A percentile compares a stretch with the other conserved stretches of the same genome.
Conservation (phyloP, 495 filamentous ascomycete species). For the Paragyromitra xinjiangensis region DNA sequence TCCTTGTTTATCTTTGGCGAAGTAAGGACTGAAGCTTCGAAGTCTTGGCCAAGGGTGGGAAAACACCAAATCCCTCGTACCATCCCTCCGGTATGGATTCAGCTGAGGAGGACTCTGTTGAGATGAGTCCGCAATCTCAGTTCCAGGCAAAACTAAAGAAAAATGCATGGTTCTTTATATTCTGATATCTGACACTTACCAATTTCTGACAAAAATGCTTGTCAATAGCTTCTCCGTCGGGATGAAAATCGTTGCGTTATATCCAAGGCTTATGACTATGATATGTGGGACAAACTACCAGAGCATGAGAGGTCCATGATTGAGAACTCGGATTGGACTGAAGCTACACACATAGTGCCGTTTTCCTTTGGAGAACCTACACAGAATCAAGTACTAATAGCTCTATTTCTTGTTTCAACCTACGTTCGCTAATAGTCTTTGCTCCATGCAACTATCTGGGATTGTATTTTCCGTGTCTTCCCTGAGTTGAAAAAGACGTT, state of each 20-base stretch:
- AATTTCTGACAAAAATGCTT: background rate
- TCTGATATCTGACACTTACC: background rate
- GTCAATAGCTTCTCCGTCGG: background rate
- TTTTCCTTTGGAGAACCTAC: background rate
- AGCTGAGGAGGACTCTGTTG: background rate
- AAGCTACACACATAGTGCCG: background rate
- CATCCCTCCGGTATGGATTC: background rate
- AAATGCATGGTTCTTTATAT: background rate
- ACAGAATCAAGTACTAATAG: background rate
- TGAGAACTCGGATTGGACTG: conserved; percentile 15
- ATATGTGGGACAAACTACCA: background rate
- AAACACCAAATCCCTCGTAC: background rate
- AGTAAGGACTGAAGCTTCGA: background rate
- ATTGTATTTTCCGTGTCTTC: conserved; percentile 13
- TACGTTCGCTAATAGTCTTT: background rate
- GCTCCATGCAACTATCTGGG: background rate
- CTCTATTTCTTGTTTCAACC: background rate
- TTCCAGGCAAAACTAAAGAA: background rate
- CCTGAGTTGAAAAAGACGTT: background rate
- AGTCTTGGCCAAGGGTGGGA: background rate
- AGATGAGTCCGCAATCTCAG: background rate
- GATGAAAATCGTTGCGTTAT: conserved; percentile 10
- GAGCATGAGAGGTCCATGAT: background rate
- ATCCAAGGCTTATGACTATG: background rate
- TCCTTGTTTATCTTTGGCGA: background rate